These are phyloP conservation scores for Podaxis sp. DNA, from an alignment of 768 basidiomycete genomes.

Conservation along the genomic window DNA sequence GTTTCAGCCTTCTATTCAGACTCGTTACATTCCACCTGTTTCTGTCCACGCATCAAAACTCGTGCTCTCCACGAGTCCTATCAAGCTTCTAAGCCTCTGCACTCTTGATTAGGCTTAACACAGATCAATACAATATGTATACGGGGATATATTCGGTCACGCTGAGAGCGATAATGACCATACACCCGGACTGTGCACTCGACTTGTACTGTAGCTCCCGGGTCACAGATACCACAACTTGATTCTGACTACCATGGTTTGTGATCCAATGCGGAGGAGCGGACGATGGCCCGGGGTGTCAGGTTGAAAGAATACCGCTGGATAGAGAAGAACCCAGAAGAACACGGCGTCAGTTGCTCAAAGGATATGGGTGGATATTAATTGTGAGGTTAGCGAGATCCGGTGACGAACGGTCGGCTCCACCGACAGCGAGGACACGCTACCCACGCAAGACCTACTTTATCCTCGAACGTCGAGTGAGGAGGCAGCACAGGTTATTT, in stretches of 20 bases:
- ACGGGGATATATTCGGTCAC: not conserved
- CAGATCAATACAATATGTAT: not conserved
- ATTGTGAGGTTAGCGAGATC: not conserved
- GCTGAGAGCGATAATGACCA: too few relatives aligned
- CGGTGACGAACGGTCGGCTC: not conserved
- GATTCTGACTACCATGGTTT: slow-evolving; percentile 13
- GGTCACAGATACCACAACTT: slow-evolving; percentile 21
- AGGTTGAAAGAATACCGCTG: slow-evolving; percentile 42
- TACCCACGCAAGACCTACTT: not conserved
- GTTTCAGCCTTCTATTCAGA: not conserved
- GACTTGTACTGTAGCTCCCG: too few relatives aligned
- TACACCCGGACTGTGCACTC: too few relatives aligned
- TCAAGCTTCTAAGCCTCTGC: not conserved
- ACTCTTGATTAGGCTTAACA: not conserved
- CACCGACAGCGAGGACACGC: not conserved
- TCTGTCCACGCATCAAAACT: slow-evolving; percentile 7
- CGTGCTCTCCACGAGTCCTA: slow-evolving; percentile 4
- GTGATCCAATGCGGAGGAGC: slow-evolving; percentile 3
- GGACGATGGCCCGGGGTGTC: slow-evolving; percentile 29
- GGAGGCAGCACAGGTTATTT: not conserved
- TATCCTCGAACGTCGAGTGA: not conserved
- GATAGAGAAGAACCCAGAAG: not conserved
- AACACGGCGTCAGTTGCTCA: slow-evolving; percentile 22
- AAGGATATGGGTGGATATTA: not conserved
- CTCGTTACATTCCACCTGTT: not conserved